Base-by-base conservation (phyloP, 1,284 basidiomycete genomes). In the Caloboletus firmus region DNA sequence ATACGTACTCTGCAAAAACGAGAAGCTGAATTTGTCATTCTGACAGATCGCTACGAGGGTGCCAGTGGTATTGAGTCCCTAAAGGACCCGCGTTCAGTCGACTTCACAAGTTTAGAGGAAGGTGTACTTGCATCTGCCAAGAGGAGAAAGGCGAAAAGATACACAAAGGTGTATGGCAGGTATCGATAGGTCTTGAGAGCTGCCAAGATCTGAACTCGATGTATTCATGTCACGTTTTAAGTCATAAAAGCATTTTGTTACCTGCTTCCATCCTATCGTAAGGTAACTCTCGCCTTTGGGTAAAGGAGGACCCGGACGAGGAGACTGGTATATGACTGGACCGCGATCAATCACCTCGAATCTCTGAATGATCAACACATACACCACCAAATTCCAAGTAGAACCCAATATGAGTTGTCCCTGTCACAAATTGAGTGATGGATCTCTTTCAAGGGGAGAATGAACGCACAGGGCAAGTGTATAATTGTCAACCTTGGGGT, bases 321-420 rank as follows among this genome's bases (percentile, higher is more conserved):
- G 85, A 62, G 88, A 79, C 66, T 91, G 89, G 68, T 84, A 87
- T 51, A 91, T 81, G 65, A 91, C 87, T 90, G 22, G 42, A 42
- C 5, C 20, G 7, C 2, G 8, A 22, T 64, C 44, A 58, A 36
- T 22, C 20, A 32, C 8, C 1, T 31, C 12, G 5, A 31, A 35
- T 30, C 22, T 10, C 41, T 32, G n/a, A 17, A 13, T 31, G 26
- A 37, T 43, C 6, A 44, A 36, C 5, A 71, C 84, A 43, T 69
- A 90, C 87, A 93, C 90, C 86, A 93, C 84, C 85, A 93, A 49
- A 87, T 86, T 54, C 84, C 93, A 26, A 74, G 76, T 32, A 87
- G 47, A 49, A 85, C 87, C 89, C 82, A 94, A 65, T 87, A 93
- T 1, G 75, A 80, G 67, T 84, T 91, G 56, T 79, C 87, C 57